Conservation (phyloP, 768 basidiomycete species). For the Lactarius deliciosus region DNA sequence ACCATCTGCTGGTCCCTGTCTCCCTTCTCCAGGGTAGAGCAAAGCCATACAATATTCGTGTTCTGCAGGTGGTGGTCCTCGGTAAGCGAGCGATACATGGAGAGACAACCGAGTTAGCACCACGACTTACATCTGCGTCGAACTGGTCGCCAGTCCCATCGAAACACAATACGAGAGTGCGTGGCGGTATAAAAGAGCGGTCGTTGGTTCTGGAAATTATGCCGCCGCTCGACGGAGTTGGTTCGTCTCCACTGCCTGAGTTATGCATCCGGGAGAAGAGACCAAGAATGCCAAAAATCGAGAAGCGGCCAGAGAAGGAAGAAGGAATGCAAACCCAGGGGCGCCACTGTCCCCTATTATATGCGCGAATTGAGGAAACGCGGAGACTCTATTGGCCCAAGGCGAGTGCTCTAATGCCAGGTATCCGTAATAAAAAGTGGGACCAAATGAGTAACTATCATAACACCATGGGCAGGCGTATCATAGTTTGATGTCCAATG, state of each 20-base stretch:
- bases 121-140: conserved; percentile 52
- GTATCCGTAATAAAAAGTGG: neutral
- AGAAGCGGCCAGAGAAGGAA: neutral
- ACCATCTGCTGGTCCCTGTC: conserved; percentile 60
- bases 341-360: neutral
- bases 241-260: neutral
- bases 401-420: neutral
- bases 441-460: neutral
- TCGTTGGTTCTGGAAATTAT: neutral
- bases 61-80: conserved; percentile 44
- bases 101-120: neutral
- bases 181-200: neutral
- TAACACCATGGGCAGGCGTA: neutral
- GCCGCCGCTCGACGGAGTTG: neutral
- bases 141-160: conserved; percentile 68
- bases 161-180: conserved; percentile 72
- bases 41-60: conserved; percentile 68
- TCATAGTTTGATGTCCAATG: neutral
- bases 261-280: neutral
- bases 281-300: neutral
- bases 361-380: neutral
- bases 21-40: conserved; percentile 69
- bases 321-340: neutral
- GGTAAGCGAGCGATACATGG: neutral
- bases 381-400: neutral